phyloP scores from a whole-genome alignment of 1,284 basidiomycete species.

The Stygiomarasmius scandens region DNA sequence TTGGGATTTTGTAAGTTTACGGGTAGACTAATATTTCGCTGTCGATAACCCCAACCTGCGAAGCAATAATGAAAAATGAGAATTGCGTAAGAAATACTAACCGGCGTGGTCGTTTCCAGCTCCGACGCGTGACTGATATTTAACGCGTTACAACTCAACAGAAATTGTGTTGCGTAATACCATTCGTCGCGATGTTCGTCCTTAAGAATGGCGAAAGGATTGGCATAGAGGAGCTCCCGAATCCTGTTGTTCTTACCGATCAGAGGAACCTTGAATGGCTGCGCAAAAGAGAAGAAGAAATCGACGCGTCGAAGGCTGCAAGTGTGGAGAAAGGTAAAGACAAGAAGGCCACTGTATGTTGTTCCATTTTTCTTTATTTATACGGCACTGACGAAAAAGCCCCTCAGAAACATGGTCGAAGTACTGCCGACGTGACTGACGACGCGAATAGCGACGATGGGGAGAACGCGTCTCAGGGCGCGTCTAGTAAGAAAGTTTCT shows the following conservation, averaged over 20 bases:
- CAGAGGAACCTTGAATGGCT: not conserved
- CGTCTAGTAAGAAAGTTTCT: constrained; percentile 10
- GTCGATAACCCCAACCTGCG: too few relatives aligned
- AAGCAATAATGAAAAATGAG: too few relatives aligned
- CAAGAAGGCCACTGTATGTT: not conserved
- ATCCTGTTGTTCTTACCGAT: not conserved
- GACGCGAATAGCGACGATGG: not conserved
- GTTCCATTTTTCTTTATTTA: not conserved
- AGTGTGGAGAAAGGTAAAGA: not conserved
- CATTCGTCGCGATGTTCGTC: not conserved
- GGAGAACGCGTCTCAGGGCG: constrained; percentile 1
- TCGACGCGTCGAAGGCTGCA: not conserved
- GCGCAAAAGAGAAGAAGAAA: not conserved
- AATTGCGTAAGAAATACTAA: too few relatives aligned
- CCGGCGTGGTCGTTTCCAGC: too few relatives aligned
- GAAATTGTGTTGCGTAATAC: too few relatives aligned
- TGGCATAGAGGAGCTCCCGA: not conserved
- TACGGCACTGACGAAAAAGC: not conserved
- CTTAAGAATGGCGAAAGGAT: not conserved
- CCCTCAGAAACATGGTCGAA: not conserved
- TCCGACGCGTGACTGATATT: too few relatives aligned
- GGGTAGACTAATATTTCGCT: too few relatives aligned
- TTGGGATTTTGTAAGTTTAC: too few relatives aligned
- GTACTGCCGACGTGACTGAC: too few relatives aligned
- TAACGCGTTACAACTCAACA: too few relatives aligned